These are phyloP conservation scores for Phlebiopsis flavidoalba DNA, from an alignment of 768 basidiomycete species.

Conservation along the genomic window DNA sequence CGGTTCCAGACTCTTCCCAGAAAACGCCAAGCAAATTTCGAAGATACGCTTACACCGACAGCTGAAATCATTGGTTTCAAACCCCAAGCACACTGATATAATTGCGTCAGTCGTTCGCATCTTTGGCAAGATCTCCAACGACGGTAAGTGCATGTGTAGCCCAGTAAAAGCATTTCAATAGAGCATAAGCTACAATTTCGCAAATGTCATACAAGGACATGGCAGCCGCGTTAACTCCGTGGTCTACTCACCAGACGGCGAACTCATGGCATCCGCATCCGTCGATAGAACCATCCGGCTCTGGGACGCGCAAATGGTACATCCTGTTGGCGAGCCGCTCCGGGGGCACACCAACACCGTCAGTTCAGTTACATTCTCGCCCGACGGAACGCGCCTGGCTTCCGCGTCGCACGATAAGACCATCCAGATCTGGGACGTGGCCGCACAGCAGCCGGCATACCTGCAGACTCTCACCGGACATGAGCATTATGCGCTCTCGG, in stretches of 20 bases:
- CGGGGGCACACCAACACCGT: slow-evolving; percentile 13
- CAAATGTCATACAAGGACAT: too few relatives aligned
- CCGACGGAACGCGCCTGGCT: slow-evolving; percentile 21
- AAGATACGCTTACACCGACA: too few relatives aligned
- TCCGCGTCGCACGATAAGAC: slow-evolving; percentile 17
- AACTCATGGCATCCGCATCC: background rate
- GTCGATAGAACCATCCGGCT: background rate
- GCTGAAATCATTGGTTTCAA: too few relatives aligned
- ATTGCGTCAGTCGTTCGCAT: too few relatives aligned
- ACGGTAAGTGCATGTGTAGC: too few relatives aligned
- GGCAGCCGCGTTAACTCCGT: background rate
- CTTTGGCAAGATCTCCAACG: too few relatives aligned
- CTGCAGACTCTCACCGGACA: background rate
- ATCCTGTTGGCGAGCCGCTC: background rate
- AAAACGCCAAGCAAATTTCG: too few relatives aligned
- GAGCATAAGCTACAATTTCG: too few relatives aligned
- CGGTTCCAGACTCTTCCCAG: too few relatives aligned
- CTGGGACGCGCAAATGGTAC: background rate
- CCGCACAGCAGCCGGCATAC: background rate
- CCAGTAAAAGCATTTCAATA: too few relatives aligned
- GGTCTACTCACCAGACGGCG: background rate
- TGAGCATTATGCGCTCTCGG: background rate
- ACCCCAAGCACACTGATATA: too few relatives aligned
- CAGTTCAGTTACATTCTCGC: slow-evolving; percentile 23
- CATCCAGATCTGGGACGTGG: slow-evolving; percentile 18